Base-by-base conservation (phyloP, 192 early-diverging fungal species). In the Podila verticillata region DNA sequence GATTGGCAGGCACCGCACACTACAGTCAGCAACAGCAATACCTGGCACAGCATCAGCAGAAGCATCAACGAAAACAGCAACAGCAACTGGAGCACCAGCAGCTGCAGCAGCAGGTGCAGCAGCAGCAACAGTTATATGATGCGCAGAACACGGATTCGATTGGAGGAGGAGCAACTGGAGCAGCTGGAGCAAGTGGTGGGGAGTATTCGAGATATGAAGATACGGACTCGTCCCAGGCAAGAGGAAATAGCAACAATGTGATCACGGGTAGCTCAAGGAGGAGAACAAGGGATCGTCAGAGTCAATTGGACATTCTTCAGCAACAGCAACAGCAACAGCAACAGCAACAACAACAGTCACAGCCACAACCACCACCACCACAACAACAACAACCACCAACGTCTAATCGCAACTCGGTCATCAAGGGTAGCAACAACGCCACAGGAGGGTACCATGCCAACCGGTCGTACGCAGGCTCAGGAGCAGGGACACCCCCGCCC, bases 21-120 rank as follows among this genome's bases (percentile, higher is more conserved):
- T 75, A 69, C n/a, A 82, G 49, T 49, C 83, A 84, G 48, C 78
- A 74, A 39, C 67, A 80, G 51, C 77, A 69, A 39, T 72, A 81
- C n/a, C 62, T 66, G 17, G 73, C 70, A 19, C 71, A 82, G 61
- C 83, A 81, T 44, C 68, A 72, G 12, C 83, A 81, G 48, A 79
- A 71, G 48, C 56, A 81, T 28, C 67, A 68, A 61, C 36, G 73
- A 28, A 70, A 74, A 28, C 83, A 73, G 7, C 69, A 71, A 35
- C 75, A 79, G 65, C 68, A 72, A 28, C 48, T 72, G 56, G 75
- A 79, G 49, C 75, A 79, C 64, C 69, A 67, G 29, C 68, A 71
- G 31, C 51, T 79, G 7, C 75, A 79, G 31, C 75, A 79, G 62
- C 75, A 79, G 35, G 75, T 79, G 26, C 75, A 79, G 20, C 75